Evolutionary conservation across 106 monocot genomes (phyloP), one percentile per base, ranked within the genome.

Genomic region (Narthecium ossifragum): DNA sequence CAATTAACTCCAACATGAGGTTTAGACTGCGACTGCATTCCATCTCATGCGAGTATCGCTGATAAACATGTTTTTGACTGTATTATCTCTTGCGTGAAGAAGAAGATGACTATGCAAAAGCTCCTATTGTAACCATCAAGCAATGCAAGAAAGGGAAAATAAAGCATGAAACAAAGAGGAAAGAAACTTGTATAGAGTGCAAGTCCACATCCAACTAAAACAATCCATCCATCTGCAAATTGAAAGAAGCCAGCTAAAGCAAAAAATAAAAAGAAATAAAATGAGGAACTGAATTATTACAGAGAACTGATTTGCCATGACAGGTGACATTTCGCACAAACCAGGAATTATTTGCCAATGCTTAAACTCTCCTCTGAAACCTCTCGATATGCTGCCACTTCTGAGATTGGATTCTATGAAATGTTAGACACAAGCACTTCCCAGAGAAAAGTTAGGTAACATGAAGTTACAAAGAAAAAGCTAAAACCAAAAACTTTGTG

Each of bases 241-340:
- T 41, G 25, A 17, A 39, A 14, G n/a, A n/a, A n/a, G n/a, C n/a
- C n/a, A n/a, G n/a, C n/a, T n/a, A 4, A 34, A 20, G 15, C 2
- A 45, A 27, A 40, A 57, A 29, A 55, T 18, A 23, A 33, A 13
- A 21, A 30, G 7, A 27, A 52, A 31, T 17, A 4, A 26, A 28
- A 40, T 0, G 33, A 53, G 62, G 21, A 51, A 26, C 34, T 1
- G 24, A 26, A 63, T 37, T 57, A 33, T 81, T 91, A 99, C 98
- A 65, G 98, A 99, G 55, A 99, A 99, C 66, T 99, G 98, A 78
- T 99, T 88, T 51, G 70, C 72, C 91, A 99, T 99, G 51, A 99
- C 68, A 20, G 98, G 86, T 46, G 98, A 91, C 63, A 66, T 73
- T 60, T 99, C 98, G 61, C 91, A 87, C 37, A 68, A 79, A 67